Base-by-base conservation (phyloP, 2,329 filamentous ascomycete genomes). In the Cordyceps cateniannulata region DNA sequence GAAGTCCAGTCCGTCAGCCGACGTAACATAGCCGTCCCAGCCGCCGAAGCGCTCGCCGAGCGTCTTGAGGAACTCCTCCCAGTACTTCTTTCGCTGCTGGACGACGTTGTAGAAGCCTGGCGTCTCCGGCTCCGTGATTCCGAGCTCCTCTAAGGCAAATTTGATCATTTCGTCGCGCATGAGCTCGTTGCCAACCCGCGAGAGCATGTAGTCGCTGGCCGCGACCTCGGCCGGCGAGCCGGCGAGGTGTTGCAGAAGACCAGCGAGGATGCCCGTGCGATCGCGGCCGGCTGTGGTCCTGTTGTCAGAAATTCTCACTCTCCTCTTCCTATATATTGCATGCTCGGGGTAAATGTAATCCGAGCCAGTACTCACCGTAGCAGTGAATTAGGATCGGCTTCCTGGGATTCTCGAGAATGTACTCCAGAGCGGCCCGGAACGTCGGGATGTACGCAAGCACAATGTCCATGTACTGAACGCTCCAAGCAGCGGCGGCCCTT, bases 331-430 rank as follows among this genome's bases (percentile, higher is more conserved):
- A 38, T 18, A 10, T 24, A 5, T 4, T 9, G 9, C 12, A 42
- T 12, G 29, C 24, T 16, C 7, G 12, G 49, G 49, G 5, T 6
- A 20, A 24, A 38, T n/a, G 52, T 18, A 59, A 29, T 40, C 9
- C 24, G n/a, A n/a, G n/a, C n/a, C n/a, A n/a, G n/a, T 18, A 70
- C 75, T 65, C 65, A 81, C 81, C 81, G 9, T 78, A 82, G 67
- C 81, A 85, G 67, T 85, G 82, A 45, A 84, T 78, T 52, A 84
- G 63, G 62, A 82, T 75, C 18, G 76, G 73, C 66, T 80, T 75
- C 0, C 66, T 61, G 8, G 76, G 75, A 12, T 72, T 70, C 63
- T 83, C 80, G 54, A 78, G 71, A 10, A 83, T 71, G 61, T 79
- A 77, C 66, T 79, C 73, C 27, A 84, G 71, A 6, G 84, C 71